A percentile compares a stretch with the other conserved stretches of the same genome.
Evolutionary conservation across 768 basidiomycete genomes (phyloP).

Genomic region (Hydnomerulius pinastri): DNA sequence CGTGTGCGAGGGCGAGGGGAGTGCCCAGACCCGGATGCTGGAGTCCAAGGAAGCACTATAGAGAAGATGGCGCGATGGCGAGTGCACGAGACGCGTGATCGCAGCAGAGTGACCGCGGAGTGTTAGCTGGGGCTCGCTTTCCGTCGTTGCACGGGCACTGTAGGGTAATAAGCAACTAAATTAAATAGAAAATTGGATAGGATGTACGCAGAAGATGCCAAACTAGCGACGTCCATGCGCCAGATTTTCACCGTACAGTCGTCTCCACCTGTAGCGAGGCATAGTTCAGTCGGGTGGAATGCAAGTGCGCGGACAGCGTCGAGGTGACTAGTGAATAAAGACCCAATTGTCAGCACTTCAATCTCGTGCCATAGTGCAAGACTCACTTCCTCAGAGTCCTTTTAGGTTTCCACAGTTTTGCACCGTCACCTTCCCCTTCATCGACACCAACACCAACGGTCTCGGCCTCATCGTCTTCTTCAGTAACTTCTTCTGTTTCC

Average conservation of each 20-base stretch:
- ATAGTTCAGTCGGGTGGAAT: slow-evolving; percentile 84
- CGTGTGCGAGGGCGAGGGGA: slow-evolving; percentile 75
- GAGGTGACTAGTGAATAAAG: slow-evolving; percentile 64
- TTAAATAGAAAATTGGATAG: slow-evolving; percentile 7
- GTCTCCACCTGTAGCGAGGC: slow-evolving; percentile 91
- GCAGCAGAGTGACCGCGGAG: slow-evolving; percentile 91
- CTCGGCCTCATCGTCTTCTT: slow-evolving; percentile 72
- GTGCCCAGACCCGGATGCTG: slow-evolving; percentile 88
- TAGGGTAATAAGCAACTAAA: slow-evolving; percentile 8
- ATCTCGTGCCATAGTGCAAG: slow-evolving; percentile 10
- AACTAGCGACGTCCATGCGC: slow-evolving; percentile 77
- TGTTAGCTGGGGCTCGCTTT: slow-evolving; percentile 91
- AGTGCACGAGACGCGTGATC: slow-evolving; percentile 83
- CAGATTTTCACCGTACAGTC: slow-evolving; percentile 97
- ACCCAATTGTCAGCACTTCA: neutral
- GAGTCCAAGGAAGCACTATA: slow-evolving; percentile 95
- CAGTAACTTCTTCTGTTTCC: slow-evolving; percentile 67
- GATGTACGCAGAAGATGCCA: slow-evolving; percentile 78
- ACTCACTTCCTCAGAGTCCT: slow-evolving; percentile 88
- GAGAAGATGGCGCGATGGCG: slow-evolving; percentile 72
- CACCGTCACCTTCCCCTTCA: slow-evolving; percentile 66
- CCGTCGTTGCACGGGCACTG: slow-evolving; percentile 73
- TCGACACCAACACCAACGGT: slow-evolving; percentile 50
- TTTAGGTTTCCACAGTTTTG: slow-evolving; percentile 83
- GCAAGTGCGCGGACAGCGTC: slow-evolving; percentile 90